A percentile compares a stretch with the other conserved stretches of the same genome.
Conservation (phyloP, 2,329 filamentous ascomycete species). For the Rhinocladiella mackenziei region DNA sequence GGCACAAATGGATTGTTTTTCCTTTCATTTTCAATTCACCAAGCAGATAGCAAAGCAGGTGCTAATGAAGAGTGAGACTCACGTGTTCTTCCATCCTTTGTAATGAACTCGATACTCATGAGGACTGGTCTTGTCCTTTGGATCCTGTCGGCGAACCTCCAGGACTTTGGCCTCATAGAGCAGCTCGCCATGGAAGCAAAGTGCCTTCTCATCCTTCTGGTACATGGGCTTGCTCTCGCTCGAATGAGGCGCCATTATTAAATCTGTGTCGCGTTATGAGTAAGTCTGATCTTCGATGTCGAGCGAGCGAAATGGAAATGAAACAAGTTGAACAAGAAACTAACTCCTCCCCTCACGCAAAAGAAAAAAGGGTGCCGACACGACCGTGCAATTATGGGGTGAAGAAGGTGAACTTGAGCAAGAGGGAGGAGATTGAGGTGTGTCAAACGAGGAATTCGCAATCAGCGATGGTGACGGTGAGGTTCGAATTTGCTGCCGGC, state of each 20-base stretch:
- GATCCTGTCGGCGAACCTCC: slow-evolving; percentile 63
- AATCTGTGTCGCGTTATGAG: neutral
- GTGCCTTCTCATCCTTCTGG: slow-evolving; percentile 78
- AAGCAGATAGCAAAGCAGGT: slow-evolving; percentile 2
- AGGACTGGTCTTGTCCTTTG: slow-evolving; percentile 65
- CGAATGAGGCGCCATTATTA: slow-evolving; percentile 54
- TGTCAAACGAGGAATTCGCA: no score
- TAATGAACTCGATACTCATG: slow-evolving; percentile 94
- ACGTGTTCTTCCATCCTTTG: slow-evolving; percentile 99
- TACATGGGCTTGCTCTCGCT: slow-evolving; percentile 49
- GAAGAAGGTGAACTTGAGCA: no score
- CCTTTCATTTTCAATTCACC: neutral
- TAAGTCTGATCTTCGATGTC: neutral
- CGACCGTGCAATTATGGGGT: no score
- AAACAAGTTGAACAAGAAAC: no score
- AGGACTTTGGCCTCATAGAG: slow-evolving; percentile 96
- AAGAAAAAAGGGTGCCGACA: no score
- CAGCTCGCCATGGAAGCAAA: slow-evolving; percentile 96
- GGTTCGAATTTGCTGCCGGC: neutral
- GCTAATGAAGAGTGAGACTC: slow-evolving; percentile 40
- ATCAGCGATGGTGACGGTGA: no score
- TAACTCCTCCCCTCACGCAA: no score
- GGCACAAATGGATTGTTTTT: slow-evolving; percentile 1
- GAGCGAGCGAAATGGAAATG: neutral
- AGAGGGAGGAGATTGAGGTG: no score